Conservation (phyloP, 768 basidiomycete genomes). For the Tephrocybe rancida region DNA sequence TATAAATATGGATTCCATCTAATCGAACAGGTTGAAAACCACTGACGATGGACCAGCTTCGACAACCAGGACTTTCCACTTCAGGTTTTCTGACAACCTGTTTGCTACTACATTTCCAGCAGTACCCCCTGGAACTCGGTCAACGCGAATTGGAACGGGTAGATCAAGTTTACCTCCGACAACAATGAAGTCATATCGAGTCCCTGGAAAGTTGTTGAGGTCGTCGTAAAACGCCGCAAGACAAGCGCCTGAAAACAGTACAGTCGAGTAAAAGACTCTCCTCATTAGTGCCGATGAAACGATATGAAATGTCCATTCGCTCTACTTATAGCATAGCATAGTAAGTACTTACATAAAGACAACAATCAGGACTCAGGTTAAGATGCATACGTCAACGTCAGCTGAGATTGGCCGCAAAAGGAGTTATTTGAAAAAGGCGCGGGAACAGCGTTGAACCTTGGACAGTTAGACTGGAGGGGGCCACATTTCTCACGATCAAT, state of each 20-base stretch:
- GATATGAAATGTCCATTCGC: no score
- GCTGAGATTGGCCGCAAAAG: no score
- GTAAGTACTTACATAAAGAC: no score
- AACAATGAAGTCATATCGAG: constrained; percentile 13
- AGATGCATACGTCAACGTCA: no score
- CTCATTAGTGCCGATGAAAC: not conserved
- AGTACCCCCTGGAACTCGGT: constrained; percentile 11
- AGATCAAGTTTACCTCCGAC: constrained; percentile 8
- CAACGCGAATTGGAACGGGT: not conserved
- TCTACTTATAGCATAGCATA: no score
- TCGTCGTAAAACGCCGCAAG: not conserved
- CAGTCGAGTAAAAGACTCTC: not conserved
- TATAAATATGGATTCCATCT: not conserved
- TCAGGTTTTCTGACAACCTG: constrained; percentile 10
- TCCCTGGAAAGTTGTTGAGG: constrained; percentile 8
- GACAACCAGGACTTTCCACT: constrained; percentile 9
- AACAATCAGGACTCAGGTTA: no score
- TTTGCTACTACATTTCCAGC: constrained; percentile 17
- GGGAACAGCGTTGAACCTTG: no score
- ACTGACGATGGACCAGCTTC: constrained; percentile 14
- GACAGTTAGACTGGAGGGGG: no score
- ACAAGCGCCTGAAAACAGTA: not conserved
- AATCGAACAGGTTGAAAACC: not conserved
- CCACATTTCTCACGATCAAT: no score
- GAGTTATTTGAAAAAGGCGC: no score